Percentiles rank a stretch among this genome's conserved stretches.
These are phyloP conservation scores for Cercospora zeina DNA, from an alignment of 2,329 filamentous ascomycete species.

Conservation along the genomic window DNA sequence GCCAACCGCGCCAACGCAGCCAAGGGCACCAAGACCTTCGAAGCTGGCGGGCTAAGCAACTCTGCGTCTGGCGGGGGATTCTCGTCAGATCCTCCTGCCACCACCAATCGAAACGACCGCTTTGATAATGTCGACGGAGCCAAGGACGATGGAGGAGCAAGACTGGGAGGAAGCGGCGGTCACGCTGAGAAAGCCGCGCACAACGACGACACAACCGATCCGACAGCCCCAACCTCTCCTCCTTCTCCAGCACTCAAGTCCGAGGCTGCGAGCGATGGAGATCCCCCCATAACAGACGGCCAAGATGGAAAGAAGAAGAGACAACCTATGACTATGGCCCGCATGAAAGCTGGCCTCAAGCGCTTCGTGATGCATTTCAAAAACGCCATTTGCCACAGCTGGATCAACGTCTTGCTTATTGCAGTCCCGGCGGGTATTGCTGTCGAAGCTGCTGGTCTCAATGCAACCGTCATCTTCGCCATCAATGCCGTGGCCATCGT, in stretches of 20 bases:
- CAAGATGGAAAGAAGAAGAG: slow-evolving; percentile 39
- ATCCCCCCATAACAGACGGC: slow-evolving; percentile 53
- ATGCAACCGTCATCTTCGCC: slow-evolving; percentile 50
- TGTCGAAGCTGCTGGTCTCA: slow-evolving; percentile 51
- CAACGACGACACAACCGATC: slow-evolving; percentile 28
- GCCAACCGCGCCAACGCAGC: slow-evolving; percentile 15
- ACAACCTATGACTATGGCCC: slow-evolving; percentile 48
- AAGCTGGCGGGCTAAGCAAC: slow-evolving; percentile 40
- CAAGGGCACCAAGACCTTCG: slow-evolving; percentile 29
- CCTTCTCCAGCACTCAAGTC: slow-evolving; percentile 47
- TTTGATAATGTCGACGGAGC: slow-evolving; percentile 33
- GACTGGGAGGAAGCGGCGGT: slow-evolving; percentile 16
- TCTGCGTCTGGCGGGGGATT: slow-evolving; percentile 32
- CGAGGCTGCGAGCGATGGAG: slow-evolving; percentile 53
- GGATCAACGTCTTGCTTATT: slow-evolving; percentile 73
- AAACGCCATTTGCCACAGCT: slow-evolving; percentile 68
- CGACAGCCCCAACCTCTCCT: slow-evolving; percentile 31
- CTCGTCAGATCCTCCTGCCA: slow-evolving; percentile 31
- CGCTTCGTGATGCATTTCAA: slow-evolving; percentile 57
- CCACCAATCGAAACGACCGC: slow-evolving; percentile 13
- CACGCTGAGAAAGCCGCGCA: slow-evolving; percentile 33
- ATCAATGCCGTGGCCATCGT: slow-evolving; percentile 56
- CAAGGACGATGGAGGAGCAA: slow-evolving; percentile 32
- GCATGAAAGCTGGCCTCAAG: slow-evolving; percentile 53
- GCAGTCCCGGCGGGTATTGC: slow-evolving; percentile 78